phyloP scores from a whole-genome alignment of 163 green algal species.

The Picocystis sp. region DNA sequence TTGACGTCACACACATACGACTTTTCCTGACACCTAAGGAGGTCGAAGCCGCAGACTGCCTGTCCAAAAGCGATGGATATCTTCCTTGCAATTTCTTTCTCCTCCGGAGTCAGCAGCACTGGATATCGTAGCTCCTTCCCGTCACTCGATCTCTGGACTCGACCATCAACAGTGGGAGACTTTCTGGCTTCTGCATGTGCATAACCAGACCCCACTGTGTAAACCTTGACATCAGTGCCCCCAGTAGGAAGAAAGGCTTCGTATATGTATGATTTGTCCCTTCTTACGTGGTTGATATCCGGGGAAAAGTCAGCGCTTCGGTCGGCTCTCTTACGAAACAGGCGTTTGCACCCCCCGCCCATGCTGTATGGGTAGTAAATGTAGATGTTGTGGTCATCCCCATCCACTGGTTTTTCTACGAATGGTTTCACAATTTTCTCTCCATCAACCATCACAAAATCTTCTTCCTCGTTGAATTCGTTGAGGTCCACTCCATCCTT shows the following conservation, averaged over 20 bases:
- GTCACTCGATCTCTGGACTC: conserved; percentile 72
- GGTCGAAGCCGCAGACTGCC: conserved; percentile 91
- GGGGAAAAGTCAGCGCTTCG: conserved; percentile 43
- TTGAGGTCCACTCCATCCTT: conserved; percentile 83
- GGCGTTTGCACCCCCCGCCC: conserved; percentile 84
- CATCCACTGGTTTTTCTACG: conserved; percentile 85
- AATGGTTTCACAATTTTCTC: conserved; percentile 64
- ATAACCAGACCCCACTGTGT: conserved; percentile 42
- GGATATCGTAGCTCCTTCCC: conserved; percentile 73
- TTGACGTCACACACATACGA: conserved; percentile 98
- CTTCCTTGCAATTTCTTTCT: conserved; percentile 92
- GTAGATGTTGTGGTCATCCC: conserved; percentile 88
- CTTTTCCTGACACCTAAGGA: conserved; percentile 59
- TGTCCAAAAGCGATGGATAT: conserved; percentile 85
- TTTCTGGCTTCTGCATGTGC: conserved; percentile 94
- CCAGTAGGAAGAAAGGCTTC: conserved; percentile 90
- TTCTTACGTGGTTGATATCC: conserved; percentile 43
- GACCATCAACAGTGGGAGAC: conserved; percentile 88
- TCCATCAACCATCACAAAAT: neutral
- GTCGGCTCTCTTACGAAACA: conserved; percentile 91
- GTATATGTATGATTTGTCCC: conserved; percentile 83
- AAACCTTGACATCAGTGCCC: conserved; percentile 84
- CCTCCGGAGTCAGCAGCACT: conserved; percentile 25
- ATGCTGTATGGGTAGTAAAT: conserved; percentile 97
- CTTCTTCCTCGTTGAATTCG: neutral